phyloP scores from a whole-genome alignment of 2,329 filamentous ascomycete genomes.

The Colletotrichum horii region DNA sequence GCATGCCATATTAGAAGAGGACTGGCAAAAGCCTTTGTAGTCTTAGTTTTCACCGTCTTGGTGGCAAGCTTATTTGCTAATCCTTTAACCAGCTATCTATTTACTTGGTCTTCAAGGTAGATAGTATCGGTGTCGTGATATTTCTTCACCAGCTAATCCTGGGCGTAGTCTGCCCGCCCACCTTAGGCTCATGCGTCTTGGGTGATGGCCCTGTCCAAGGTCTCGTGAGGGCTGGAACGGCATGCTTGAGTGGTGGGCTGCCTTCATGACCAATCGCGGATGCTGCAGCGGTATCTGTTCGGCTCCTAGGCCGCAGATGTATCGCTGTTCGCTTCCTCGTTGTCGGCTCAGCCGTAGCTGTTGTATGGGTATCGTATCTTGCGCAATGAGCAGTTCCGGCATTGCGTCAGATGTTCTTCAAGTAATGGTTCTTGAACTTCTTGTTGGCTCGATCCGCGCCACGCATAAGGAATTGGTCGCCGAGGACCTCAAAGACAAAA shows the following conservation, averaged over 20 bases:
- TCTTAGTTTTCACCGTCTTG: not conserved
- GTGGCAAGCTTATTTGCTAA: not conserved
- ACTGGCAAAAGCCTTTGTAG: not conserved
- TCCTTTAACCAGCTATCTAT: not conserved
- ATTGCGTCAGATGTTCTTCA: constrained; percentile 69
- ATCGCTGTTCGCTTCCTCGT: not conserved
- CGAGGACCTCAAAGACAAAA: constrained; percentile 84
- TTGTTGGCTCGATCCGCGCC: constrained; percentile 85
- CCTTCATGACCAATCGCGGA: rapidly evolving
- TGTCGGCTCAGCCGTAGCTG: not conserved
- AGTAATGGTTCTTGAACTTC: constrained; percentile 88
- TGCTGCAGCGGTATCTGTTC: not conserved
- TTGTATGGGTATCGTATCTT: not conserved
- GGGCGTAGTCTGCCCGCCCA: not conserved
- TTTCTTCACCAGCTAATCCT: not conserved
- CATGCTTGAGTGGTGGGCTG: rapidly evolving
- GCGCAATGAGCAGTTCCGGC: rapidly evolving
- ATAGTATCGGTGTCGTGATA: not conserved
- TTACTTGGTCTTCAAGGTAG: not conserved
- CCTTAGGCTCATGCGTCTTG: not conserved
- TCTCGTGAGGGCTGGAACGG: not conserved
- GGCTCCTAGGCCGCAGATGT: not conserved
- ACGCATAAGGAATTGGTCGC: constrained; percentile 83
- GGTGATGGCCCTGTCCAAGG: not conserved
- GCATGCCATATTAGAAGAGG: not conserved